phyloP scores from a whole-genome alignment of 306 rosid species.

The Sechiopsis laciniata region DNA sequence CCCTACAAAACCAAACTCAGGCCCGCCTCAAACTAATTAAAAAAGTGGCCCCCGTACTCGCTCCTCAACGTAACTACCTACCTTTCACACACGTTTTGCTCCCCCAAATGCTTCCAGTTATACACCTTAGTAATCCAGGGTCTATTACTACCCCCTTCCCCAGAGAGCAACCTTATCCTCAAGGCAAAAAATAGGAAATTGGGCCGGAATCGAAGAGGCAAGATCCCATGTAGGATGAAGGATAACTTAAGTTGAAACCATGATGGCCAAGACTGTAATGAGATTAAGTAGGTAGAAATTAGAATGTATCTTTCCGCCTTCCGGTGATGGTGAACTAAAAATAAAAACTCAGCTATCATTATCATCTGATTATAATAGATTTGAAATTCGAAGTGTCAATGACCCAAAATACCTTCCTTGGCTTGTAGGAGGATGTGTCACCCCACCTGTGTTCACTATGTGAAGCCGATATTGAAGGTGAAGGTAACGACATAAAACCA shows the following conservation, averaged over 20 bases:
- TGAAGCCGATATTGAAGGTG: slow-evolving; percentile 48
- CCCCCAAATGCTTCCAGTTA: too few species aligned
- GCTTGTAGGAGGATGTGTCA: slow-evolving; percentile 70
- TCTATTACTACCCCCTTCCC: too few species aligned
- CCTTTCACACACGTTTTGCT: too few species aligned
- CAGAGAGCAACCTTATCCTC: too few species aligned
- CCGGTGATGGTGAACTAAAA: slow-evolving; percentile 5
- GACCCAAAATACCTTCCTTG: slow-evolving; percentile 59
- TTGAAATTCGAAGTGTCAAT: not conserved
- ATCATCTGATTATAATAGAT: slow-evolving; percentile 1
- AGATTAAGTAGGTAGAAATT: not conserved
- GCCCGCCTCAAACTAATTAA: too few species aligned
- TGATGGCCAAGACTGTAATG: slow-evolving; percentile 1
- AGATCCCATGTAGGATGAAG: not conserved
- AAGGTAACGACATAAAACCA: slow-evolving; percentile 42
- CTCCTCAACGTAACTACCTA: too few species aligned
- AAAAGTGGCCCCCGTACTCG: too few species aligned
- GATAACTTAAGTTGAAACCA: not conserved
- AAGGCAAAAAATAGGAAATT: too few species aligned
- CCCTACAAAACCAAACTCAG: too few species aligned
- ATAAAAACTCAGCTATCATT: not conserved
- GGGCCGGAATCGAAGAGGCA: too few species aligned
- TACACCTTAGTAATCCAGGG: too few species aligned
- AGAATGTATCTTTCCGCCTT: not conserved
- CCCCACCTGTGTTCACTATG: slow-evolving; percentile 68